These are phyloP conservation scores for Sisymbrium altissimum DNA, from an alignment of 345 rosid species.

Conservation along the genomic window DNA sequence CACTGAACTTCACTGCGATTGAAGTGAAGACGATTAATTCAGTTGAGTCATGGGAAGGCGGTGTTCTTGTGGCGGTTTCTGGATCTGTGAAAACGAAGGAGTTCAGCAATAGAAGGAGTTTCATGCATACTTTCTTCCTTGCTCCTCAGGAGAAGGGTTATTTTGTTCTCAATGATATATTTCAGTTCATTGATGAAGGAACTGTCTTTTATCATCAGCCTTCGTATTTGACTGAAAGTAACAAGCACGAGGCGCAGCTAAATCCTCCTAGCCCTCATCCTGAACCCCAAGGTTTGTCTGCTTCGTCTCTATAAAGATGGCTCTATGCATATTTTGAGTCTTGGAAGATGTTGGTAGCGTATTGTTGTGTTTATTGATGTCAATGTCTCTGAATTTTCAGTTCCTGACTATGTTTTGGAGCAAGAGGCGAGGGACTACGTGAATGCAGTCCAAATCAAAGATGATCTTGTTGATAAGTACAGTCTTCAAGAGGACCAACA, in stretches of 20 bases:
- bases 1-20: conserved; percentile 67
- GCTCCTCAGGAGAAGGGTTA: conserved; percentile 98
- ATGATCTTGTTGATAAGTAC: conserved; percentile 62
- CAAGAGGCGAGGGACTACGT: conserved; percentile 77
- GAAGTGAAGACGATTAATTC: conserved; percentile 96
- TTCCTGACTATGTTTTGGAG: conserved; percentile 68
- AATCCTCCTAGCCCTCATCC: conserved; percentile 47
- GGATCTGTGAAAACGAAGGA: conserved; percentile 82
- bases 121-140: conserved; percentile 83
- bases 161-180: conserved; percentile 85
- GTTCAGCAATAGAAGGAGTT: conserved; percentile 54
- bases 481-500: conserved; percentile 53
- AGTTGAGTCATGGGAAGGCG: conserved; percentile 76
- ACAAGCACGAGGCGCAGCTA: conserved; percentile 43
- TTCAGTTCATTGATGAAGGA: conserved; percentile 67
- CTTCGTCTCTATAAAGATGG: neutral
- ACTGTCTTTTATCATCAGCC: conserved; percentile 48
- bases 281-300: conserved; percentile 64
- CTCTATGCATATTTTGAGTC: neutral
- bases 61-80: conserved; percentile 77
- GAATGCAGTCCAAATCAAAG: conserved; percentile 62
- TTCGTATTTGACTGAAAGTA: conserved; percentile 42
- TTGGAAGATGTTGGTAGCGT: neutral
- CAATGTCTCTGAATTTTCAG: conserved; percentile 36
- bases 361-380: neutral